phyloP scores from a whole-genome alignment of 495 filamentous ascomycete species.

The Platismatia glauca region DNA sequence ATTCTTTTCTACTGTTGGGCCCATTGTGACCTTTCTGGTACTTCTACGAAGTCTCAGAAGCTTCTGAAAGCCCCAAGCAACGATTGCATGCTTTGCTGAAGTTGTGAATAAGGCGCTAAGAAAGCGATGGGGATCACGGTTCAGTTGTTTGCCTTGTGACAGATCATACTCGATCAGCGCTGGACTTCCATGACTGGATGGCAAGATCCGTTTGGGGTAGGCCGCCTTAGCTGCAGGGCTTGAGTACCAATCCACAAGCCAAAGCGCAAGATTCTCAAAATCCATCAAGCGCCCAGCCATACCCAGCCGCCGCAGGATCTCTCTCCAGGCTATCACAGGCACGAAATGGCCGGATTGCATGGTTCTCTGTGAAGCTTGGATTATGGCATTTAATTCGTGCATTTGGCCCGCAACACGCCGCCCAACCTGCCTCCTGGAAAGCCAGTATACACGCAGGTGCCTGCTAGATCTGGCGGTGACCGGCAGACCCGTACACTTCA shows the following conservation, averaged over 20 bases:
- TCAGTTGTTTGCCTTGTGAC: not conserved
- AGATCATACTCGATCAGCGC: not conserved
- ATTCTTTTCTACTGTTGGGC: slow-evolving; percentile 5
- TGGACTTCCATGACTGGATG: not conserved
- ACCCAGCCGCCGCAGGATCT: slow-evolving; percentile 41
- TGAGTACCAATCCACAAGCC: slow-evolving; percentile 37
- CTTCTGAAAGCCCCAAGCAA: slow-evolving; percentile 51
- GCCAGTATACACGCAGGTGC: slow-evolving; percentile 17
- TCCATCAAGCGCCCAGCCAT: slow-evolving; percentile 37
- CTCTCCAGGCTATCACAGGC: slow-evolving; percentile 34
- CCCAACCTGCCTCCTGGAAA: slow-evolving; percentile 19
- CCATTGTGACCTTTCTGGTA: not conserved
- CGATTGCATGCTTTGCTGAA: slow-evolving; percentile 42
- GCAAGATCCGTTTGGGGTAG: not conserved
- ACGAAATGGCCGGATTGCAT: slow-evolving; percentile 30
- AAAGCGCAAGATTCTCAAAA: slow-evolving; percentile 33
- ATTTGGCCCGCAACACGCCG: slow-evolving; percentile 7
- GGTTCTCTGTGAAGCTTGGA: slow-evolving; percentile 29
- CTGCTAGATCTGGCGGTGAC: slow-evolving; percentile 19
- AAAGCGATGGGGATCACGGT: slow-evolving; percentile 23
- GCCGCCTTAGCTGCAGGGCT: slow-evolving; percentile 6
- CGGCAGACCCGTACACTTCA: slow-evolving; percentile 22
- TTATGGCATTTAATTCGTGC: slow-evolving; percentile 24
- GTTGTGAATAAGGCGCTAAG: slow-evolving; percentile 39
- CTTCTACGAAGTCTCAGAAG: slow-evolving; percentile 21